Evolutionary conservation across 2,329 filamentous ascomycete species (phyloP).

Genomic region (Sclerotinia borealis): DNA sequence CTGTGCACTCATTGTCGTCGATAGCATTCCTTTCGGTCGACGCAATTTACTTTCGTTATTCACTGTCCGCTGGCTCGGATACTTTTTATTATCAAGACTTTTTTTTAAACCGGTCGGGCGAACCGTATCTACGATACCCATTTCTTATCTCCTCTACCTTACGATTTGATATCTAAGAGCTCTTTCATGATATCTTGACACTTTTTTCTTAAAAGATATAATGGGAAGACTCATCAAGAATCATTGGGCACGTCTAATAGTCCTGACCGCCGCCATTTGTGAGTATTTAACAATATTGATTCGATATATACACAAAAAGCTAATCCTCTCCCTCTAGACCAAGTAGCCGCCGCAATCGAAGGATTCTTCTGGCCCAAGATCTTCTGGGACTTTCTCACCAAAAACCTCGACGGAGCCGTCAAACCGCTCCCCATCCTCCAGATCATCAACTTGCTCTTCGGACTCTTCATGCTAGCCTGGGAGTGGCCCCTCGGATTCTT

Average conservation of each 20-base stretch:
- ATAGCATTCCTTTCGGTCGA: slow-evolving; percentile 43
- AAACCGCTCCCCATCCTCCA: slow-evolving; percentile 86
- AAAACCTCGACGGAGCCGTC: slow-evolving; percentile 78
- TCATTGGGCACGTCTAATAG: slow-evolving; percentile 93
- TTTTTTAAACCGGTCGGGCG: slow-evolving; percentile 16
- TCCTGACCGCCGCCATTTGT: slow-evolving; percentile 69
- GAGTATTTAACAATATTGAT: slow-evolving; percentile 25
- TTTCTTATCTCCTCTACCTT: slow-evolving; percentile 19
- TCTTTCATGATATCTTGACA: background rate
- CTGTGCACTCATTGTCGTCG: slow-evolving; percentile 46
- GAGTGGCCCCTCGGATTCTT: slow-evolving; percentile 83
- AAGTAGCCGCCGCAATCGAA: slow-evolving; percentile 76
- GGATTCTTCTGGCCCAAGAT: slow-evolving; percentile 98
- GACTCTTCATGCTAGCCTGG: slow-evolving; percentile 71
- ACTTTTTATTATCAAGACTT: slow-evolving; percentile 34
- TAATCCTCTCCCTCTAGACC: slow-evolving; percentile 52
- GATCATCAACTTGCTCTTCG: slow-evolving; percentile 80
- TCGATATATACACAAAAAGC: slow-evolving; percentile 7
- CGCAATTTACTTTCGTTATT: slow-evolving; percentile 32
- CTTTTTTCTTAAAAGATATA: background rate
- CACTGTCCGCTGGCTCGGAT: slow-evolving; percentile 47
- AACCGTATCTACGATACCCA: slow-evolving; percentile 23
- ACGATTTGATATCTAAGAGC: slow-evolving; percentile 16
- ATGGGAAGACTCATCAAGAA: slow-evolving; percentile 99
- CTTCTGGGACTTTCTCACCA: slow-evolving; percentile 95